Conservation (phyloP, 805 yeast genomes). For the Grigorovia transvaalensis region DNA sequence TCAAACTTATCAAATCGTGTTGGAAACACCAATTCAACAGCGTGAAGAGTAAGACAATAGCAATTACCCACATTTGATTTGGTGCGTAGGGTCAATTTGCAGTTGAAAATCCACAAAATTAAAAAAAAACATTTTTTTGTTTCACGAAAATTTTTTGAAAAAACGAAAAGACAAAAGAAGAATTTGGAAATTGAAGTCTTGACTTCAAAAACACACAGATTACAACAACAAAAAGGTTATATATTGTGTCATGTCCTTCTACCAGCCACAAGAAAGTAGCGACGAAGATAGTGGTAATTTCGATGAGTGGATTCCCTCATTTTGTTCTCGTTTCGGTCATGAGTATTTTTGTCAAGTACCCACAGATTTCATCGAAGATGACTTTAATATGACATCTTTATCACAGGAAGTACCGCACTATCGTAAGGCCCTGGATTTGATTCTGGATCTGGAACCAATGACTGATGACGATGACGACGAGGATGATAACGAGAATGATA, state of each 20-base stretch:
- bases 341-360: constrained; percentile 89
- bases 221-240: too few species aligned
- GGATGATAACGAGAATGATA: constrained; percentile 10
- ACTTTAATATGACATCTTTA: constrained; percentile 88
- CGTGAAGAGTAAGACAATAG: neutral
- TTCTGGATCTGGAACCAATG: constrained; percentile 64
- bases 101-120: too few species aligned
- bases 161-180: neutral
- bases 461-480: constrained; percentile 30
- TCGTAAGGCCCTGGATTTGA: constrained; percentile 82
- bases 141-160: neutral
- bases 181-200: too few species aligned
- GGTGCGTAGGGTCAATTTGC: neutral
- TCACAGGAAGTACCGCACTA: constrained; percentile 79
- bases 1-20: neutral
- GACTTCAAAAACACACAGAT: neutral
- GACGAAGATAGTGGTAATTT: constrained; percentile 26
- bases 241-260: neutral
- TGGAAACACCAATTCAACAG: neutral
- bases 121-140: too few species aligned
- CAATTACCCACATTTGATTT: neutral
- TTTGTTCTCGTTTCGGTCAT: constrained; percentile 69
- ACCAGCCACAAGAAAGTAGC: constrained; percentile 5
- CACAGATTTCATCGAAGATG: constrained; percentile 91
- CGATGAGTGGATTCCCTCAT: constrained; percentile 75